A percentile compares a stretch with the other conserved stretches of the same genome.
Evolutionary conservation across 2,329 filamentous ascomycete species (phyloP).

Genomic region (Talaromyces piceae): DNA sequence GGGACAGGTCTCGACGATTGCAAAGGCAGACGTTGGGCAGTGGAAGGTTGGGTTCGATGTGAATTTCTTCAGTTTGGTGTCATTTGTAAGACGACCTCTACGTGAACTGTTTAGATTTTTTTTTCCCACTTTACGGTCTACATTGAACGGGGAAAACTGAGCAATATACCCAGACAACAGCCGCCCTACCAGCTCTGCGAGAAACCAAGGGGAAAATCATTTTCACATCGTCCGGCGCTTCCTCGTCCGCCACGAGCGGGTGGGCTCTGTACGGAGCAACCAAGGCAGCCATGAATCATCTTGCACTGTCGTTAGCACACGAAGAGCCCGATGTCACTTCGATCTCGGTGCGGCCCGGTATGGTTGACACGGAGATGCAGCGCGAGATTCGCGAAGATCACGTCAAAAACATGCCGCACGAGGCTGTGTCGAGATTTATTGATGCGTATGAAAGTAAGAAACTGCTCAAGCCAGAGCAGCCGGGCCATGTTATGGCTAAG

Average conservation of each 20-base stretch:
- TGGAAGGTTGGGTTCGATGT: conserved; percentile 73
- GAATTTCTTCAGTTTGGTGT: conserved; percentile 79
- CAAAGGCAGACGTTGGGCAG: conserved; percentile 58
- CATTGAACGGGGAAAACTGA: not conserved
- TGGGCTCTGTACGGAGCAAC: conserved; percentile 79
- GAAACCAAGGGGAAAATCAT: conserved; percentile 63
- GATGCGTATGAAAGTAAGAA: conserved; percentile 62
- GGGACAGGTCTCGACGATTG: conserved; percentile 65
- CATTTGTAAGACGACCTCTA: conserved; percentile 52
- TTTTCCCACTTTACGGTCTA: not conserved
- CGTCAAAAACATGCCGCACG: conserved; percentile 50
- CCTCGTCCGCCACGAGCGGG: conserved; percentile 55
- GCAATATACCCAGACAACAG: conserved; percentile 52
- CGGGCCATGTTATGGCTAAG: conserved; percentile 77
- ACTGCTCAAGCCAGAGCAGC: conserved; percentile 73
- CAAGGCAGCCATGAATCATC: conserved; percentile 77
- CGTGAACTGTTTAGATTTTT: not conserved
- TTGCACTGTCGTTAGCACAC: conserved; percentile 62
- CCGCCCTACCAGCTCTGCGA: conserved; percentile 62
- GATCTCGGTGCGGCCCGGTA: conserved; percentile 67
- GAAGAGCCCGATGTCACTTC: conserved; percentile 73
- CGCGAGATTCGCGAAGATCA: conserved; percentile 69
- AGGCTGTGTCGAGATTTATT: conserved; percentile 29
- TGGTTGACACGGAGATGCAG: conserved; percentile 88
- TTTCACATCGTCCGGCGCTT: conserved; percentile 73